Evolutionary conservation across 164 flowering plant genomes (phyloP), one percentile per base, ranked within the genome.

Genomic region (Euptelea pleiosperma): DNA sequence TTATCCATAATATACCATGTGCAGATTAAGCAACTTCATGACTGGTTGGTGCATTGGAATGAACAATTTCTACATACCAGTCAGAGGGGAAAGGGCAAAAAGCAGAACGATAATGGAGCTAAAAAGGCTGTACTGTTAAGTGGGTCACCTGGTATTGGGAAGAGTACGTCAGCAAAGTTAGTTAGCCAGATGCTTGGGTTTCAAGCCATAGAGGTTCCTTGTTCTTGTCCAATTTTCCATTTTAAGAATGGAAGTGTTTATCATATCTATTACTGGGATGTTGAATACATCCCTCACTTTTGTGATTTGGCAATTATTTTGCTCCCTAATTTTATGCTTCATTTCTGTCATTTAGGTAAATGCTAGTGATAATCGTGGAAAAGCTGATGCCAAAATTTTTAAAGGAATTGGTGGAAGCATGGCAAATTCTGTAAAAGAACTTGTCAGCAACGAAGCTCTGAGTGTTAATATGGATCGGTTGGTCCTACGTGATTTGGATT

Each of bases 351-450:
- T 55, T 33, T 63, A 93, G 98, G 98, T 93, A n/a, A 93, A 93
- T 82, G 98, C 98, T 51, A 93, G 98, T 81, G 98, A 93, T 63
- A 93, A 57, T 71, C 97, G 98, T 62, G 97, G 98, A 45, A 93
- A 93, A 75, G 94, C 98, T 54, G 87, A 93, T 73, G 10, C 82
- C 35, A 85, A 90, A 66, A 88, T 93, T 61, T 57, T 69, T 29
- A 90, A 79, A 72, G 97, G 98, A 67, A 75, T 90, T 62, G 78
- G 89, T 75, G 96, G 97, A 67, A 93, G 86, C 73, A 86, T 82
- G 29, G 89, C 97, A 49, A 93, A 93, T 80, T 87, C 97, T 41
- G 51, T 93, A 16, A 93, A 93, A 73, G 98, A 93, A 75, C 92
- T 93, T 69, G 82, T 93, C 60, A 86, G 80, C 74, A 93, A 90